Base-by-base conservation (phyloP, 768 basidiomycete species). In the Calocera viscosa region DNA sequence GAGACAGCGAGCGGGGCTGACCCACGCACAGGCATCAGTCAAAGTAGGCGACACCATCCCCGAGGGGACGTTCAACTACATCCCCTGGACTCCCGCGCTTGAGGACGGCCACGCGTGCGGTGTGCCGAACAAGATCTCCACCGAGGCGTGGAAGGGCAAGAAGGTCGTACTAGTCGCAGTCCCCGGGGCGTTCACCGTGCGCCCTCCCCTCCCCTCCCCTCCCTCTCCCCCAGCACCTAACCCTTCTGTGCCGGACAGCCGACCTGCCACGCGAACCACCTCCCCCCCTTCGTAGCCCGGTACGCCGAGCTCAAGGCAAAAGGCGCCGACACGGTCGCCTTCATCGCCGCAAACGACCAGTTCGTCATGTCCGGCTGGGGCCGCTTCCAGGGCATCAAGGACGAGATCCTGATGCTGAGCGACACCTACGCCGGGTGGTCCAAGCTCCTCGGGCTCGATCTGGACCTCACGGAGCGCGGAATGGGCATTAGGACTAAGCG, bases 151-250 rank as follows among this genome's bases (percentile, higher is more conserved):
- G 87, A 86, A 86, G 75, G 86, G 85, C 72, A 91, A 91, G 70
- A 71, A 87, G 74, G 87, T 91, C 64, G 86, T 91, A 39, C 72
- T 91, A 65, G 81, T 91, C 74, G 79, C 87, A 67, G 88, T 90
- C 35, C 90, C 89, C 19, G 90, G 90, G 53, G 88, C 89, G 17
- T 90, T 90, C 78, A 89, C 89, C 17, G 89, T 89, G 69, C 68
- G 85, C 68, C 26, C 16, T 28, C 24, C 8, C 28, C 16, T 19
- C 19, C 43, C 43, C 43, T 24, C 8, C 28, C 16, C 43, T 47
- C 43, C 43, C 43, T 24, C 24, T 26, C 30, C 30, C 26, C 53
- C 26, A 60, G 14, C 7, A 11, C 53, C 2, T 19, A 26, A 5
- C 30, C 53, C 7, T 28, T 11, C 65, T 34, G 47, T 14, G 22